Evolutionary conservation across 139 green algal genomes (phyloP).

Genomic region (Spirogloea muscicola): DNA sequence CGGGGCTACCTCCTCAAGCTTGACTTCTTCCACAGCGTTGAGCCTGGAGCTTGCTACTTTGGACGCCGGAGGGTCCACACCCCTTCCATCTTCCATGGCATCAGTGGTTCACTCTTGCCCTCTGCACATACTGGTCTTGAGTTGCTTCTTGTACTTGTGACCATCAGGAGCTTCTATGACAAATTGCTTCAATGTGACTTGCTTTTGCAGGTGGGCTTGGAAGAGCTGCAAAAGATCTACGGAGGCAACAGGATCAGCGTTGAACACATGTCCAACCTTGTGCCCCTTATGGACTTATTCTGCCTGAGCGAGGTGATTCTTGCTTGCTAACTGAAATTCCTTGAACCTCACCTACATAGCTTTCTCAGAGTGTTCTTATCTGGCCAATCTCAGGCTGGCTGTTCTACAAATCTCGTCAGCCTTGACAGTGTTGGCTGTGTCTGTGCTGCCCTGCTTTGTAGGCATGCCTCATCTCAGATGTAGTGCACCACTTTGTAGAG

Average conservation of each 20-base stretch:
- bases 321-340: background rate
- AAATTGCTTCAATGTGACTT: too few relatives aligned
- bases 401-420: too few relatives aligned
- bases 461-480: conserved; percentile 34
- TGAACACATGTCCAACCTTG: conserved; percentile 30
- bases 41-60: conserved; percentile 16
- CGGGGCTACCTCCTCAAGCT: conserved; percentile 33
- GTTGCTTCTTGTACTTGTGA: too few relatives aligned
- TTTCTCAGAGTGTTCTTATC: too few relatives aligned
- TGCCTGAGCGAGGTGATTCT: conserved; percentile 7
- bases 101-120: too few relatives aligned
- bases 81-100: too few relatives aligned
- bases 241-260: conserved; percentile 9
- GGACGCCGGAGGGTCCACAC: conserved; percentile 17
- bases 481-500: conserved; percentile 26
- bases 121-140: too few relatives aligned
- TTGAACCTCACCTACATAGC: too few relatives aligned
- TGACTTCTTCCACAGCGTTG: conserved; percentile 33
- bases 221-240: conserved; percentile 18
- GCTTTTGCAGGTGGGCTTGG: conserved; percentile 6
- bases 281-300: conserved; percentile 25
- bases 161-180: too few relatives aligned
- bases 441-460: too few relatives aligned
- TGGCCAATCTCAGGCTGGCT: too few relatives aligned
- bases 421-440: too few relatives aligned